These are phyloP conservation scores for Ligustrum vulgare DNA, from an alignment of 257 asterid genomes.

Conservation along the genomic window DNA sequence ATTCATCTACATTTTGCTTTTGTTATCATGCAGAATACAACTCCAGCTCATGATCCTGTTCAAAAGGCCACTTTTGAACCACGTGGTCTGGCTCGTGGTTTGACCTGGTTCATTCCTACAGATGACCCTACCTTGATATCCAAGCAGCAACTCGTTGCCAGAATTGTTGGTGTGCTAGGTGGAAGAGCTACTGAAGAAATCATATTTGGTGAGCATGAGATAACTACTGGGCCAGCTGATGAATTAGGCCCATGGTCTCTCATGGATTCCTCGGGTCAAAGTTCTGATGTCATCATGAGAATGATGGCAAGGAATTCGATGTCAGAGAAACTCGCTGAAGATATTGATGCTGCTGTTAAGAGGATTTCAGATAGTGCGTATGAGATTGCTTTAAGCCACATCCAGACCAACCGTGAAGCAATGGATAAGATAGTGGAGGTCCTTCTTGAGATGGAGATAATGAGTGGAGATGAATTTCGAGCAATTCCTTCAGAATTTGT, in stretches of 20 bases:
- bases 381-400: conserved; percentile 73
- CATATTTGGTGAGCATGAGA: conserved; percentile 92
- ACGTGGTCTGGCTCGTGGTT: conserved; percentile 71
- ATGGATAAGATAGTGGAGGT: conserved; percentile 89
- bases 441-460: conserved; percentile 83
- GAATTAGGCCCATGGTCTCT: conserved; percentile 93
- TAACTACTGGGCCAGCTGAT: conserved; percentile 94
- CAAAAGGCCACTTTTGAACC: too few relatives aligned
- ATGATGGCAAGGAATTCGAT: conserved; percentile 98
- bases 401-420: conserved; percentile 82
- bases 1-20: too few relatives aligned
- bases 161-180: conserved; percentile 90
- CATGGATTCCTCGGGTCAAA: conserved; percentile 72
- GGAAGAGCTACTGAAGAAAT: conserved; percentile 99
- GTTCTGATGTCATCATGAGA: conserved; percentile 88
- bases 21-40: too few relatives aligned
- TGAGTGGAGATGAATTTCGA: conserved; percentile 88
- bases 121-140: conserved; percentile 81
- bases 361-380: conserved; percentile 74
- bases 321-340: conserved; percentile 97
- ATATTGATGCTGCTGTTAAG: conserved; percentile 89
- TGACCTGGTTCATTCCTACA: conserved; percentile 96
- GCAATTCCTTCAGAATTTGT: conserved; percentile 77
- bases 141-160: conserved; percentile 48
- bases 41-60: too few relatives aligned